A percentile compares a stretch with the other conserved stretches of the same genome.
phyloP scores from a whole-genome alignment of 352 stramenopile genomes.

The Blastocystis hominis region DNA sequence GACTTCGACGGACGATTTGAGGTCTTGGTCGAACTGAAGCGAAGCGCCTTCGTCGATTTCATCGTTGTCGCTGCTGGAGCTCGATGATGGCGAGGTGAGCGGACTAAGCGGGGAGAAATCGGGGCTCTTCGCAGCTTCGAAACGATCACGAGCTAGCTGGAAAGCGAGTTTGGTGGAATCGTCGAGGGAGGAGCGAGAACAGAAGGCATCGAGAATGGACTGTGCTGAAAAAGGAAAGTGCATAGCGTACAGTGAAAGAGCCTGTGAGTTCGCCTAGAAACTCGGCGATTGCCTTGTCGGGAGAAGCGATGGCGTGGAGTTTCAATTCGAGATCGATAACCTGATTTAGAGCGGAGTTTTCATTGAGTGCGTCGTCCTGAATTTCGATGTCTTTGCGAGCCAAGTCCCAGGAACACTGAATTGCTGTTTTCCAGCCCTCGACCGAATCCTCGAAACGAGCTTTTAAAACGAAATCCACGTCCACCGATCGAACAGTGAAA shows the following conservation, averaged over 20 bases:
- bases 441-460: neutral
- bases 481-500: neutral
- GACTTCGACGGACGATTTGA: neutral
- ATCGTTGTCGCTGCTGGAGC: neutral
- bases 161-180: neutral
- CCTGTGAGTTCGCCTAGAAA: neutral
- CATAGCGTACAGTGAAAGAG: neutral
- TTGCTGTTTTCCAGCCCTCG: constrained; percentile 14
- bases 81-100: neutral
- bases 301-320: neutral
- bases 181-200: neutral
- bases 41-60: neutral
- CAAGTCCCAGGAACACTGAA: constrained; percentile 6
- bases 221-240: neutral
- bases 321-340: neutral
- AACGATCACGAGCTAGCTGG: neutral
- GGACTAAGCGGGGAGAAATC: neutral
- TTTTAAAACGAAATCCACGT: neutral
- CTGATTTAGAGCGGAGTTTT: neutral
- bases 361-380: neutral
- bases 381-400: neutral
- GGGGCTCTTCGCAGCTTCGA: neutral
- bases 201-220: neutral
- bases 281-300: neutral
- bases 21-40: constrained; percentile 7